Conservation (phyloP, 805 yeast genomes). For the Lachancea thermotolerans region DNA sequence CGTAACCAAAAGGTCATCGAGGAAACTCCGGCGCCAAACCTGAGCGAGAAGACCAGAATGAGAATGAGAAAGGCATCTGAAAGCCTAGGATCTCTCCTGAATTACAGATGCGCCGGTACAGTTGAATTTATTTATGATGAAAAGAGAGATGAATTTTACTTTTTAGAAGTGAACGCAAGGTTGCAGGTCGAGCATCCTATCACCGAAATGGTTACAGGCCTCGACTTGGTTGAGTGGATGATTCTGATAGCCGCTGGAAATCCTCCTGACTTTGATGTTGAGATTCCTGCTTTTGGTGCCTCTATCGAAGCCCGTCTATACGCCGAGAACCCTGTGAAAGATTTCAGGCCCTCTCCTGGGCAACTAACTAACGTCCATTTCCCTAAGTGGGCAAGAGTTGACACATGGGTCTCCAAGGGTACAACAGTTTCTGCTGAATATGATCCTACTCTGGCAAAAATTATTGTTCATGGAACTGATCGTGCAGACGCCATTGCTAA, state of each 20-base stretch:
- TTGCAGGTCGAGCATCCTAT: conserved; percentile 97
- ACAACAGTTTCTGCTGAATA: conserved; percentile 85
- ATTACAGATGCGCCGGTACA: conserved; percentile 95
- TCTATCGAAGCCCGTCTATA: conserved; percentile 95
- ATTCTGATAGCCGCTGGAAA: conserved; percentile 80
- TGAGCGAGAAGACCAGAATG: conserved; percentile 50
- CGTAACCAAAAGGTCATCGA: conserved; percentile 64
- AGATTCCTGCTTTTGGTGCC: conserved; percentile 67
- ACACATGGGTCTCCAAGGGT: conserved; percentile 90
- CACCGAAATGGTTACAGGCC: conserved; percentile 90
- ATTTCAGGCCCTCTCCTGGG: conserved; percentile 94
- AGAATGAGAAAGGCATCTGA: conserved; percentile 40
- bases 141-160: conserved; percentile 80
- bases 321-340: conserved; percentile 95
- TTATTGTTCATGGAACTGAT: conserved; percentile 88
- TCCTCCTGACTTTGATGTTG: conserved; percentile 65
- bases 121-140: conserved; percentile 93
- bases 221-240: conserved; percentile 98
- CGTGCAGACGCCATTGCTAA: conserved; percentile 77
- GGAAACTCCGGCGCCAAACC: conserved; percentile 42
- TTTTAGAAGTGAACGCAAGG: conserved; percentile 93
- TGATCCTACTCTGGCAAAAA: conserved; percentile 94
- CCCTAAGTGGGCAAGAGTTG: conserved; percentile 90
- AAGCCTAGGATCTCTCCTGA: conserved; percentile 53
- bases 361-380: conserved; percentile 77